Conservation (phyloP, 306 rosid genomes). For the Prosopis cineraria region DNA sequence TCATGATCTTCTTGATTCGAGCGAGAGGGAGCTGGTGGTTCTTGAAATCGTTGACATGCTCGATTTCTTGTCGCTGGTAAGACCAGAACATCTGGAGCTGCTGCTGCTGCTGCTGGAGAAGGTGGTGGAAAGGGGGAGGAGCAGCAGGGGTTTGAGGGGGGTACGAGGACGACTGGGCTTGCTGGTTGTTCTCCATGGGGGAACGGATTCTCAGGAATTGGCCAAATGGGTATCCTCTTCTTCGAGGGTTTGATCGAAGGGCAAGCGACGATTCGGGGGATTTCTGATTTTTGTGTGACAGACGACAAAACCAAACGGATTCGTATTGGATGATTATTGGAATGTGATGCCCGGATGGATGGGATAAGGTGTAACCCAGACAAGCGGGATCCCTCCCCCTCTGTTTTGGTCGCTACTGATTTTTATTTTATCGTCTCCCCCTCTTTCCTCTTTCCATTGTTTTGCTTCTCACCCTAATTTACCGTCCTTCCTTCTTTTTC, state of each 20-base stretch:
- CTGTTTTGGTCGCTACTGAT: background rate
- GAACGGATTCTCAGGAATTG: background rate
- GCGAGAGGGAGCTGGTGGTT: slow-evolving; percentile 98
- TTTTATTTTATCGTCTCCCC: background rate
- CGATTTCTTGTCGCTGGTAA: slow-evolving; percentile 92
- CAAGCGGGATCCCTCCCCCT: background rate
- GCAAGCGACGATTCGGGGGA: background rate
- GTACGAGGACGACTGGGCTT: slow-evolving; percentile 51
- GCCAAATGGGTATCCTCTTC: slow-evolving; percentile 13
- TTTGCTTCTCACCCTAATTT: background rate
- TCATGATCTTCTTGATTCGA: slow-evolving; percentile 99
- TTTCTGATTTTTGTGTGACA: background rate
- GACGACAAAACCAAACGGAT: background rate
- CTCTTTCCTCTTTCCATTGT: background rate
- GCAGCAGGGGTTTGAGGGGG: slow-evolving; percentile 48
- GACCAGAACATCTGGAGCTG: slow-evolving; percentile 99
- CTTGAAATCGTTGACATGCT: slow-evolving; percentile 91
- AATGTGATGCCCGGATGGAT: slow-evolving; percentile 1
- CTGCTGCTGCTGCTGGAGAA: slow-evolving; percentile 91
- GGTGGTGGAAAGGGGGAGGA: slow-evolving; percentile 78
- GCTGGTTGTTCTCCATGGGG: slow-evolving; percentile 47
- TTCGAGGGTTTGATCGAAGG: slow-evolving; percentile 30
- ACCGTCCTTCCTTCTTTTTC: background rate
- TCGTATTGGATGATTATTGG: background rate
- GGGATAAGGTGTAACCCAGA: background rate